Evolutionary conservation across 1,284 basidiomycete genomes (phyloP), one percentile per base, ranked within the genome.

Genomic region (Heterobasidion annosum): DNA sequence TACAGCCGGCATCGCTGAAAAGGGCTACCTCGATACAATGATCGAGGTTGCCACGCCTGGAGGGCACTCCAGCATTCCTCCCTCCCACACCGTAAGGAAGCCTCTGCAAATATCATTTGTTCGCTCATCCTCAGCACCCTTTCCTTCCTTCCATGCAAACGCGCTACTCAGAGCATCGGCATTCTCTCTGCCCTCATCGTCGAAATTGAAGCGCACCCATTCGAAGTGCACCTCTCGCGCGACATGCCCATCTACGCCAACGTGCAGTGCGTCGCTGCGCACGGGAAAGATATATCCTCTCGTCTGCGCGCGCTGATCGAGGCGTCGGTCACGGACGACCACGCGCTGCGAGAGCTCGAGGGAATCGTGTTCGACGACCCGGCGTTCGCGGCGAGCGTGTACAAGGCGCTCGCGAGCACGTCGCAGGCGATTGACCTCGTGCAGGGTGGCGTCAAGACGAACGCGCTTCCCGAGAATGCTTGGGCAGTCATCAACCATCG

Each of bases 31-130:
- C 45, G 77, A 85, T 58, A 73, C 82, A 32, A 72, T 73, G 32
- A 65, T 86, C 44, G 69, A 73, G 15, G 76, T 85, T 12, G 63
- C 73, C 16, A 77, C 82, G 1, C 73, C 75, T 1, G 87, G 86
- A 8, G 86, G 88, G 0, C 86, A 88, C 64, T 84, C 82, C 4
- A 83, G 80, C 52, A 69, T 74, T 7, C 84, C 85, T 15, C 82
- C 82, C 34, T 57, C 67, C 34, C 79, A 81, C 60, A 81, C 79
- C 2, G 79, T 81, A 59, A 53, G 68, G 53, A n/a, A 3, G 2
- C 9, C 16, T 9, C 45, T 15, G 2, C 16, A 13, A 16, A 46
- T 3, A 13, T 18, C 3, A 2, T 46, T 25, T 46, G 13, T 25
- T 10, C 40, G 12, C 12, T 43, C 40, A 43, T 16, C 25, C 25